Base-by-base conservation (phyloP, 768 basidiomycete genomes). In the Pholiota microspora region DNA sequence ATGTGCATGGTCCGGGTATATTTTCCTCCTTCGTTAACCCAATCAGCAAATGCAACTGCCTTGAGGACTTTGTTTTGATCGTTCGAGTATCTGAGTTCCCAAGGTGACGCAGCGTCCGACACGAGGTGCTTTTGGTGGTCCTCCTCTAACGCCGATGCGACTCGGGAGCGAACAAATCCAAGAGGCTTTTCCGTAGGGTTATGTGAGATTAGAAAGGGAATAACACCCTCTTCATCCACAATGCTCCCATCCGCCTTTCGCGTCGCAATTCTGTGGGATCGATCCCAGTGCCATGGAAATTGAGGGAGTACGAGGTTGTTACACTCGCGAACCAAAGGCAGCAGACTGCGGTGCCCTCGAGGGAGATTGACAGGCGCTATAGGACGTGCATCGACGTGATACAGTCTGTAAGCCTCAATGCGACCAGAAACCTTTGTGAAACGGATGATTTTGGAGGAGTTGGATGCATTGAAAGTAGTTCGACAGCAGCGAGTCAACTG, bases 21-120 rank as follows among this genome's bases (percentile, higher is more conserved):
- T 49, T 62, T 61, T 15, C 71, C 71, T 8, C 68, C 70, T 51
- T 67, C 66, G 34, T 72, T 72, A 16, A 72, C 69, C 70, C 71
- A 72, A 27, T 61, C 55, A 12, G 71, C 66, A 56, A 72, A 72
- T 12, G 69, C 64, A 16, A 67, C 61, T 4, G 67, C 59, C 47
- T 59, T 59, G 27, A 64, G 53, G 40, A 49, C 49, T 51, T 62
- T 57, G 29, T 47, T 50, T 32, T 45, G 45, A 15, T 58, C 56
- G 35, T 56, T 59, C 12, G 63, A 60, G 52, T 70, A 70, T 7
- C 54, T 53, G 15, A 68, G 61, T 51, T 65, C 64, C 65, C 69
- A 70, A 23, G 67, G 69, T 15, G 64, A 66, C 7, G 64, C 62
- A 12, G 60, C 55, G 7, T 64, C 69, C n/a, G 62, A 60, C 13